These are phyloP conservation scores for Nidularia pulvinata DNA, from an alignment of 768 basidiomycete genomes.

Conservation along the genomic window DNA sequence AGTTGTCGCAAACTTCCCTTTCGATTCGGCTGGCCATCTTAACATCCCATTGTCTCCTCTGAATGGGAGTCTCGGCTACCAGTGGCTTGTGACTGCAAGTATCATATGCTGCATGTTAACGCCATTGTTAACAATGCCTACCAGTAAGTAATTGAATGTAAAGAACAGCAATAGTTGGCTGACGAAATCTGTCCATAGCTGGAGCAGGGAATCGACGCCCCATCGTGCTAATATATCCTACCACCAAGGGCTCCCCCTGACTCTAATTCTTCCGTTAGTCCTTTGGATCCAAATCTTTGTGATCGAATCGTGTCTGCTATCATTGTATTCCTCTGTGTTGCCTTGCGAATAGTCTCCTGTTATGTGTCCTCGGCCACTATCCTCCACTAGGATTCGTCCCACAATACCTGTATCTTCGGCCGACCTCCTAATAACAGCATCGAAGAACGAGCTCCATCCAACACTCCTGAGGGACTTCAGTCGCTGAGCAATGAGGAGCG, in stretches of 20 bases:
- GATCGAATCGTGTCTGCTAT: constrained; percentile 12
- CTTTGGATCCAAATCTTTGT: constrained; percentile 42
- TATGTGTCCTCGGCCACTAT: constrained; percentile 9
- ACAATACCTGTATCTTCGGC: constrained; percentile 1
- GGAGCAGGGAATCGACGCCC: neutral
- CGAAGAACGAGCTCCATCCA: constrained; percentile 54
- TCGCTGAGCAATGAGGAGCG: constrained; percentile 38
- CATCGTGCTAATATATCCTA: neutral
- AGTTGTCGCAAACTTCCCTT: no score
- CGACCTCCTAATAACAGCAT: constrained; percentile 10
- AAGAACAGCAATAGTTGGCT: neutral
- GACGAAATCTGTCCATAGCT: neutral
- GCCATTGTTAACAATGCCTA: no score
- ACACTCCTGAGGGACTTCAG: constrained; percentile 42
- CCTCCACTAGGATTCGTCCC: neutral
- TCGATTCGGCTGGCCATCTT: no score
- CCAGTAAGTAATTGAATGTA: neutral
- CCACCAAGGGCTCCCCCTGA: constrained; percentile 39
- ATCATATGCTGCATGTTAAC: no score
- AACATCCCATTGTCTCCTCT: no score
- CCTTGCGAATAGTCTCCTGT: neutral
- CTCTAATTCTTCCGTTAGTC: constrained; percentile 33
- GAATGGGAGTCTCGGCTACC: no score
- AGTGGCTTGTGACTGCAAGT: no score
- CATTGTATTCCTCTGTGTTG: constrained; percentile 2